Percentiles rank a stretch among this genome's conserved stretches.
These are phyloP conservation scores for Cichorium intybus DNA, from an alignment of 140 eudicot species.

Conservation along the genomic window DNA sequence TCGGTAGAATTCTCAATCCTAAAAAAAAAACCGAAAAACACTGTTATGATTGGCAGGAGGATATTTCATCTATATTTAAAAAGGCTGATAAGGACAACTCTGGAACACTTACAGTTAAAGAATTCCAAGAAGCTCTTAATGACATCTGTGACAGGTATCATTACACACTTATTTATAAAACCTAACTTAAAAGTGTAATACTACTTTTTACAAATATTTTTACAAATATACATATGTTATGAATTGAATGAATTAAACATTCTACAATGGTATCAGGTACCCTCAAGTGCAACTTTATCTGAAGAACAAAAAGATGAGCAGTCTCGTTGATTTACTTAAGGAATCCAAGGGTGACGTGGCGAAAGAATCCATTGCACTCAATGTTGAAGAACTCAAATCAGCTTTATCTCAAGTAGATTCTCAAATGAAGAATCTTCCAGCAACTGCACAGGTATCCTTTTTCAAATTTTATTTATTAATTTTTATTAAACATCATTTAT, in stretches of 20 bases:
- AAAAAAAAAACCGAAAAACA: no score
- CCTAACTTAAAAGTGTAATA: no score
- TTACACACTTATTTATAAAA: no score
- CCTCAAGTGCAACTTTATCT: conserved; percentile 84
- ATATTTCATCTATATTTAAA: conserved; percentile 65
- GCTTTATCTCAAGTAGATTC: conserved; percentile 87
- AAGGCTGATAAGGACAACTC: conserved; percentile 91
- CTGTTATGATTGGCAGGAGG: conserved; percentile 74
- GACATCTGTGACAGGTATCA: conserved; percentile 72
- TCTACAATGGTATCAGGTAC: no score
- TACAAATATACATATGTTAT: no score
- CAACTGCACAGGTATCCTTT: conserved; percentile 98
- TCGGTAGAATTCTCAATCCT: no score
- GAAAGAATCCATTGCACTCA: conserved; percentile 64
- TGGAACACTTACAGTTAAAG: conserved; percentile 84
- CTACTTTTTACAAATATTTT: no score
- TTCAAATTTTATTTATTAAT: no score
- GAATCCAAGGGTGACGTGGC: conserved; percentile 62
- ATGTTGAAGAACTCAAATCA: conserved; percentile 66
- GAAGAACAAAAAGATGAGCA: conserved; percentile 60
- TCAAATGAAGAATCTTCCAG: conserved; percentile 96
- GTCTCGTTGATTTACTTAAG: conserved; percentile 65
- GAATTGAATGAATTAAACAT: no score
- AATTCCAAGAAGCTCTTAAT: conserved; percentile 75
- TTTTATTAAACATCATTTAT: no score